Base-by-base conservation (phyloP, 345 rosid genomes). In the Arabidopsis arenosa region DNA sequence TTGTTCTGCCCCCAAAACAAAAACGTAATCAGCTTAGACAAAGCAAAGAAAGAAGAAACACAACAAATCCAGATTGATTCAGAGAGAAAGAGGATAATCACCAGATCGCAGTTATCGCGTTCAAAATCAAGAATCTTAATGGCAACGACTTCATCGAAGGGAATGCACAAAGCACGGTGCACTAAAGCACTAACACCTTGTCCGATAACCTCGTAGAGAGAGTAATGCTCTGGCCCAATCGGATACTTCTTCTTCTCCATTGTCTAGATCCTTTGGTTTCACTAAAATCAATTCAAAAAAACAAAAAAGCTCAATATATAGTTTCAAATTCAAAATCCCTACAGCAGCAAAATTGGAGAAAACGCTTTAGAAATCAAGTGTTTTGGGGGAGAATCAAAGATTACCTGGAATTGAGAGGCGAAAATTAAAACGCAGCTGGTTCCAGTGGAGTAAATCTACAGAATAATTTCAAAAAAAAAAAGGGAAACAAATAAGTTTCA, bases 121-220 rank as follows among this genome's bases (percentile, higher is more conserved):
- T 94, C 98, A 45, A 94, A 94, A 77, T 94, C 98, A 59, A 94
- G 97, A 81, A 94, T 90, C 89, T 94, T 94, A 78, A 94, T 86
- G 33, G 97, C 97, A 53, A 94, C 96, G 63, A 92, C 71, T 79
- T 94, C 96, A 52, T 85, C 83, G 68, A 85, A 78, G 0, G 97
- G 85, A 37, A 86, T 72, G 48, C 98, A 94, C 40, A 90, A 70
- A 66, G 97, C 95, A 15, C 97, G 96, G 58, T 83, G 91, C 33
- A 94, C 97, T 7, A 90, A 61, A 55, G 98, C 98, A 72, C 98
- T 94, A 4, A 90, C 95, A 32, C 98, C 97, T 60, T 92, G 96
- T 0, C 98, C 98, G 23, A 94, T 86, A 73, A 88, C 93, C 78
- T 94, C 98, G 44, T 84, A 87, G 18, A 94, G 79, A 0, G 69